Evolutionary conservation across 345 rosid species (phyloP).

Genomic region (Adansonia digitata): DNA sequence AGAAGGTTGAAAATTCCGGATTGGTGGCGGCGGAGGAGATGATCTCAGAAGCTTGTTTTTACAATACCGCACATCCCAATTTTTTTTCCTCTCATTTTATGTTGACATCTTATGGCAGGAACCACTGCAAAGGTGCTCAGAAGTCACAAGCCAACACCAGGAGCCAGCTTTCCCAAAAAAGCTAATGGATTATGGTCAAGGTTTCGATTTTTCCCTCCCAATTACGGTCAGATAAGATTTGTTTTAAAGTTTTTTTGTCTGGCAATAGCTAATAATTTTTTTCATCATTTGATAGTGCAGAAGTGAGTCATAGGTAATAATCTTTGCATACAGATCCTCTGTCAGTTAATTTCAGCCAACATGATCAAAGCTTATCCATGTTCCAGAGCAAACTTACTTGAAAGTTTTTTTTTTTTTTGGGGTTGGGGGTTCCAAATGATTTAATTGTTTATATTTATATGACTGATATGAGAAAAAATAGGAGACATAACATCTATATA

Average conservation of each 20-base stretch:
- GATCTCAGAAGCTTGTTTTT: constrained; percentile 12
- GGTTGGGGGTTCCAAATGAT: no score
- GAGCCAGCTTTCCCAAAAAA: constrained; percentile 8
- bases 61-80: constrained; percentile 36
- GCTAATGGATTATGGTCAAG: not conserved
- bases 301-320: not conserved
- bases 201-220: not conserved
- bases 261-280: not conserved
- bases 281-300: not conserved
- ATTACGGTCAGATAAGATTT: no score
- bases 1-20: constrained; percentile 76
- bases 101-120: not conserved
- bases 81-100: constrained; percentile 4
- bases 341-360: not conserved
- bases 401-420: no score
- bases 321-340: not conserved
- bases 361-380: not conserved
- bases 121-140: constrained; percentile 13
- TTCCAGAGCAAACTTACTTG: not conserved
- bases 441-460: no score
- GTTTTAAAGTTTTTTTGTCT: not conserved
- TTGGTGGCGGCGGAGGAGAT: constrained; percentile 60
- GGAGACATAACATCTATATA: no score
- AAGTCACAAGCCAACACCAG: not conserved
- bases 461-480: no score